Base-by-base conservation (phyloP, 1,284 basidiomycete species). In the Moesziomyces sp. region DNA sequence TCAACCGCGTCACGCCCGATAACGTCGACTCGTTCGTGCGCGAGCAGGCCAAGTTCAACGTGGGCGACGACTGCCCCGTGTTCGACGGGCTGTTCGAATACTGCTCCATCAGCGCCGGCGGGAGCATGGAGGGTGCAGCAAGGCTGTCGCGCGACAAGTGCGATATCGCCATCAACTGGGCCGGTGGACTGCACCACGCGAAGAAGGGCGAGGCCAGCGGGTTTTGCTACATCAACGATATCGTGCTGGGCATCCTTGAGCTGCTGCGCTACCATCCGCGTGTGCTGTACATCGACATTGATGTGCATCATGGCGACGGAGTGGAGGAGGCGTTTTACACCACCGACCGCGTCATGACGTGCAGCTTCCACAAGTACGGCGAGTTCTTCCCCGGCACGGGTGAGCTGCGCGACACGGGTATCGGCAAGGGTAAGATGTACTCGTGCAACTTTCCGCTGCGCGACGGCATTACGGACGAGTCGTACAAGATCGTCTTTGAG, bases 241-340 rank as follows among this genome's bases (percentile, higher is more conserved):
- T 99, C 74, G 97, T 99, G 2, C 88, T 99, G 14, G 97, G 96
- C 7, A 97, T 99, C 66, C 88, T 99, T 30, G 97, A 99, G 83
- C 88, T 99, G 11, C 87, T 93, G 79, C 92, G 94, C 74, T 98
- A 98, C 84, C 95, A 99, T 82, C 89, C 90, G 21, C 89, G 97
- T 40, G 97, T 99, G 6, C 87, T 99, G 28, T 99, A 99, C 86
- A 94, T 99, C 79, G 97, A 99, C 83, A 97, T 99, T 68, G 97
- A 99, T 82, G 93, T 97, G 0, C 97, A 99, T 84, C 97, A 99
- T 77, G 97, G 97, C 18, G 97, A 99, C 85, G 97, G 97, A 46
- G 97, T 99, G 9, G 97, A 99, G 84, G 97, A 99, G 85, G 97
- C 97, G 0, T 99, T 99, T 85, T 99, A 98, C 85, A 97, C 95